These are phyloP conservation scores for Orbilia ellipsospora DNA, from an alignment of 2,329 filamentous ascomycete species.

Conservation along the genomic window DNA sequence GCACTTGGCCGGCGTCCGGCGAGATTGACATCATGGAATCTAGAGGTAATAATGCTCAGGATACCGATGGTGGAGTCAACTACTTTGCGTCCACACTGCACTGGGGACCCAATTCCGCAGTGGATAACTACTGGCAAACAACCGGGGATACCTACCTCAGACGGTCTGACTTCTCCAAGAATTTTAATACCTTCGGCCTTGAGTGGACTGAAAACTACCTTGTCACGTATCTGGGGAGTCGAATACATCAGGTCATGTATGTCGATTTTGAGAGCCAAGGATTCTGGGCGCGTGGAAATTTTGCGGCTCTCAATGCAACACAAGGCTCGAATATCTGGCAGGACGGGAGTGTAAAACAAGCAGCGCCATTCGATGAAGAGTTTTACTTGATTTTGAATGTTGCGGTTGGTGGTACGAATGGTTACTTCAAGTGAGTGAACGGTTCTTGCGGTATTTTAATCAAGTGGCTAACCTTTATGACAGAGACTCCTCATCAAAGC, in stretches of 20 bases:
- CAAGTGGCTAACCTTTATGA: background rate
- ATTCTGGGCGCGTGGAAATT: constrained; percentile 65
- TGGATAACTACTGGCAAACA: constrained; percentile 62
- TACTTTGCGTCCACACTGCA: constrained; percentile 64
- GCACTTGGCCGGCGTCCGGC: constrained; percentile 67
- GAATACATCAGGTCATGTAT: constrained; percentile 55
- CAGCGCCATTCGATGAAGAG: constrained; percentile 67
- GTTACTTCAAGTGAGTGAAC: constrained; percentile 59
- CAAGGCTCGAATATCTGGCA: constrained; percentile 65
- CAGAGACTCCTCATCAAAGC: constrained; percentile 33
- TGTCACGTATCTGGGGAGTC: constrained; percentile 39
- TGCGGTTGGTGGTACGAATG: constrained; percentile 66
- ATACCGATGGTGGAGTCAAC: constrained; percentile 62
- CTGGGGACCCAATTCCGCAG: constrained; percentile 63
- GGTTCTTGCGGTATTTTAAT: background rate
- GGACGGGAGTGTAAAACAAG: constrained; percentile 61
- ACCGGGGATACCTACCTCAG: constrained; percentile 61
- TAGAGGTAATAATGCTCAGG: constrained; percentile 65
- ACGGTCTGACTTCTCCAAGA: constrained; percentile 63
- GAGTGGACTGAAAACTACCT: constrained; percentile 58
- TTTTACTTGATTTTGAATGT: constrained; percentile 69
- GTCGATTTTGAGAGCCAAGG: constrained; percentile 57
- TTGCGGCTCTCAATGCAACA: constrained; percentile 64
- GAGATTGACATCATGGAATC: constrained; percentile 69
- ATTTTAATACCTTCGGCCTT: constrained; percentile 67